Conservation (phyloP, 73 alveolate species). For the Blepharisma japonicum region DNA sequence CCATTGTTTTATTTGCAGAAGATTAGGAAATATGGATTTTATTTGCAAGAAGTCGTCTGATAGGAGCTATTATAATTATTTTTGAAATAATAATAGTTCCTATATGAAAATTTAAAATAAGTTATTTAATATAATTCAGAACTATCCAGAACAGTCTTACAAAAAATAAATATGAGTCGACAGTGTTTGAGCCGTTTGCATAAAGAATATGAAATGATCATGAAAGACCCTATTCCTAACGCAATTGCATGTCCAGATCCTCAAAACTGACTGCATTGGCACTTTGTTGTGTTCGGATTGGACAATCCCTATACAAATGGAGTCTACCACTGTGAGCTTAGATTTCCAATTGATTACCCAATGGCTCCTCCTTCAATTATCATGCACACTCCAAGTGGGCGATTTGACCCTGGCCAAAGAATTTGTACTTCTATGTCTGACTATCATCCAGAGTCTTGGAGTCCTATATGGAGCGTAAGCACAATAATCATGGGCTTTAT, state of each 20-base stretch:
- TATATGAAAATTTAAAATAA: too few species aligned
- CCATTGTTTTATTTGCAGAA: too few species aligned
- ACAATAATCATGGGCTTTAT: constrained; percentile 20
- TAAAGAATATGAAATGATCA: not conserved
- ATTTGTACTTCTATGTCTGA: constrained; percentile 26
- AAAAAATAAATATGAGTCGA: constrained; percentile 7
- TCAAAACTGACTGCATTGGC: constrained; percentile 3
- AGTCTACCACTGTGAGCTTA: constrained; percentile 10
- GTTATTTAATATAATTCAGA: too few species aligned
- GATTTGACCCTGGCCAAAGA: constrained; percentile 12
- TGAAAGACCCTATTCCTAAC: constrained; percentile 21
- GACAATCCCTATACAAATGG: constrained; percentile 22
- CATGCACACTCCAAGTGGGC: constrained; percentile 33
- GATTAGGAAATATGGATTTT: too few species aligned
- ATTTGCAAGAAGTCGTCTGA: too few species aligned
- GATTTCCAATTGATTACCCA: constrained; percentile 32
- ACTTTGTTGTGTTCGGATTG: constrained; percentile 23
- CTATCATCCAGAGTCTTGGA: constrained; percentile 27
- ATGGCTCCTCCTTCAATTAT: constrained; percentile 35
- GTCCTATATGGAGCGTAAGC: constrained; percentile 22
- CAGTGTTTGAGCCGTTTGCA: not conserved
- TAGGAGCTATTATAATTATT: too few species aligned
- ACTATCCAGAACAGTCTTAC: too few species aligned
- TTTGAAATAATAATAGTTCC: too few species aligned
- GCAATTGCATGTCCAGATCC: constrained; percentile 26